Evolutionary conservation across 306 rosid species (phyloP).

Genomic region (Inga laurina): DNA sequence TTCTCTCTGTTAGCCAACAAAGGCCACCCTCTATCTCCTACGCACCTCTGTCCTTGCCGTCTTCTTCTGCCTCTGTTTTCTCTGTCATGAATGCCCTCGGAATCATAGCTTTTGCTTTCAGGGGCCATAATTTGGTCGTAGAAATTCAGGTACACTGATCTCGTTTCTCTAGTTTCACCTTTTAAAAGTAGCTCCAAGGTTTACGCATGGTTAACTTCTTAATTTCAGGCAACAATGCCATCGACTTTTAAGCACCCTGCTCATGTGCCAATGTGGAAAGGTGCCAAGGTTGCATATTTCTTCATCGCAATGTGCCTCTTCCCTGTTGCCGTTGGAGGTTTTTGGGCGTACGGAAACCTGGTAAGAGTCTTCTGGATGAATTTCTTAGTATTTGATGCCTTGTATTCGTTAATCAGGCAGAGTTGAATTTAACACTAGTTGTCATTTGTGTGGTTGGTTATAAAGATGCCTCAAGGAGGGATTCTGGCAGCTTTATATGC

Average conservation of each 20-base stretch:
- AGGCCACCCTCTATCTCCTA: constrained; percentile 90
- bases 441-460: not conserved
- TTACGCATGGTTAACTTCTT: constrained; percentile 6
- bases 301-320: constrained; percentile 96
- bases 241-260: constrained; percentile 99
- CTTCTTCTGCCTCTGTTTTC: constrained; percentile 70
- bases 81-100: constrained; percentile 94
- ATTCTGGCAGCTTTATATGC: constrained; percentile 80
- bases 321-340: constrained; percentile 97
- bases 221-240: constrained; percentile 89
- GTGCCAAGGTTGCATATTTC: constrained; percentile 98
- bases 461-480: constrained; percentile 94
- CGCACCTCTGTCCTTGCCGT: constrained; percentile 63
- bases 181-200: not conserved
- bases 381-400: not conserved
- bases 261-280: constrained; percentile 99
- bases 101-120: constrained; percentile 91
- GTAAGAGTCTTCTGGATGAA: constrained; percentile 45
- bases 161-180: not conserved
- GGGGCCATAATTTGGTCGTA: constrained; percentile 90
- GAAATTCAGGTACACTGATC: constrained; percentile 77
- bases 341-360: constrained; percentile 94
- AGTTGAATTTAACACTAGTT: not conserved
- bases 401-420: not conserved
- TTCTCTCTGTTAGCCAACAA: constrained; percentile 87